A percentile compares a stretch with the other conserved stretches of the same genome.
Conservation (phyloP, 768 basidiomycete genomes). For the Amanita rimosa region DNA sequence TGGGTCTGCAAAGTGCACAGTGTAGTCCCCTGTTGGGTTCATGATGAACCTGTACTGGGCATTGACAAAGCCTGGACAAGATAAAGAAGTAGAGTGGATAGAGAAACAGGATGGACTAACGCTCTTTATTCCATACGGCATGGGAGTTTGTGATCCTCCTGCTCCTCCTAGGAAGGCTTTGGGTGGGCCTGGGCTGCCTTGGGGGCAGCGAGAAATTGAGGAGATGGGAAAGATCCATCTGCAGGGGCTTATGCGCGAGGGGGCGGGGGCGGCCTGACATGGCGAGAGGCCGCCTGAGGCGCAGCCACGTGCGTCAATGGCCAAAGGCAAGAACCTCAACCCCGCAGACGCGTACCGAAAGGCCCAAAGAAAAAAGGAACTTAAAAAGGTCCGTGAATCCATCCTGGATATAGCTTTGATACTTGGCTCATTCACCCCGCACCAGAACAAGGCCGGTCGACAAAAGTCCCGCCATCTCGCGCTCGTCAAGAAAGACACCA, state of each 20-base stretch:
- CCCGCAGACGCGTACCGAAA: slow-evolving; percentile 95
- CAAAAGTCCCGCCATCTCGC: slow-evolving; percentile 77
- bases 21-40: slow-evolving; percentile 86
- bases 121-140: slow-evolving; percentile 83
- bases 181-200: slow-evolving; percentile 51
- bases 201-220: slow-evolving; percentile 93
- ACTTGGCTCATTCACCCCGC: slow-evolving; percentile 12
- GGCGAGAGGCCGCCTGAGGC: slow-evolving; percentile 25
- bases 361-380: slow-evolving; percentile 84
- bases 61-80: slow-evolving; percentile 73
- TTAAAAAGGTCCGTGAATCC: slow-evolving; percentile 67
- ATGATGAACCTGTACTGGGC: slow-evolving; percentile 94
- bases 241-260: slow-evolving; percentile 27
- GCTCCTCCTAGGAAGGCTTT: slow-evolving; percentile 61
- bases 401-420: slow-evolving; percentile 2
- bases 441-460: slow-evolving; percentile 88
- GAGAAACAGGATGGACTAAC: slow-evolving; percentile 37
- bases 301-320: slow-evolving; percentile 34
- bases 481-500: slow-evolving; percentile 91
- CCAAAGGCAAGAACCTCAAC: slow-evolving; percentile 77
- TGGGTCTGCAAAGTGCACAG: slow-evolving; percentile 93
- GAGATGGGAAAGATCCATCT: slow-evolving; percentile 62
- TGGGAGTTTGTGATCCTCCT: slow-evolving; percentile 53
- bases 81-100: slow-evolving; percentile 11
- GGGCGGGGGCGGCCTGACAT: background rate